Evolutionary conservation across 106 monocot species (phyloP).

Genomic region (Cymbidium sinense): DNA sequence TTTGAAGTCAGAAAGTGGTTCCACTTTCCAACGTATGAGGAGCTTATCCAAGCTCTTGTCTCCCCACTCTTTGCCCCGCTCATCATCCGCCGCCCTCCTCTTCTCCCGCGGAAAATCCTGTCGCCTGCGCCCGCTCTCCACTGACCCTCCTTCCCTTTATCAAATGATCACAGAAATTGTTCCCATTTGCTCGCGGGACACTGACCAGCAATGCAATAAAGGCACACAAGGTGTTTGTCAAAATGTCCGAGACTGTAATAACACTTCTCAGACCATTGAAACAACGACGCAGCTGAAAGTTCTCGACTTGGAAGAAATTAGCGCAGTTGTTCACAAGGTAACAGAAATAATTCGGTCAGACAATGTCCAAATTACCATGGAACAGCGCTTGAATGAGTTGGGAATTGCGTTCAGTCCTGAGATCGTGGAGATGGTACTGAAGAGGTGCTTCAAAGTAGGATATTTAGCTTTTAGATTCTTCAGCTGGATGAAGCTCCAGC

Average conservation of each 20-base stretch:
- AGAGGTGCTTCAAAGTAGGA: conserved; percentile 73
- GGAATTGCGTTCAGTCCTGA: conserved; percentile 29
- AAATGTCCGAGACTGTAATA: conserved; percentile 26
- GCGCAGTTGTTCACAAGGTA: conserved; percentile 47
- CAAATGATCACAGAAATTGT: conserved; percentile 19
- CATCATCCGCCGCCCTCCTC: not conserved
- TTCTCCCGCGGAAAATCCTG: conserved; percentile 4
- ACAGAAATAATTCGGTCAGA: conserved; percentile 42
- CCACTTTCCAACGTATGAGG: not conserved
- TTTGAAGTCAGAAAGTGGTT: too few species aligned
- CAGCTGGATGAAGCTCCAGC: conserved; percentile 53
- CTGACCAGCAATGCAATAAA: not conserved
- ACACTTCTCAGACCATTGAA: not conserved
- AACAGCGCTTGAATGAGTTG: conserved; percentile 29
- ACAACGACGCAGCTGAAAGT: not conserved
- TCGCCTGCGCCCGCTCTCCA: not conserved
- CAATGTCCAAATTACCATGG: conserved; percentile 20
- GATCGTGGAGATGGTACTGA: conserved; percentile 65
- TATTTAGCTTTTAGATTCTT: conserved; percentile 57
- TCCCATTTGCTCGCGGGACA: not conserved
- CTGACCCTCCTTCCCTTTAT: conserved; percentile 15
- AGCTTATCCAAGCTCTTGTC: not conserved
- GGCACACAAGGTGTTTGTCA: conserved; percentile 29
- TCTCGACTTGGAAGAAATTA: conserved; percentile 34
- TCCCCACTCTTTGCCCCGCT: not conserved